phyloP scores from a whole-genome alignment of 441 rosid genomes.

The Capsella rubella region DNA sequence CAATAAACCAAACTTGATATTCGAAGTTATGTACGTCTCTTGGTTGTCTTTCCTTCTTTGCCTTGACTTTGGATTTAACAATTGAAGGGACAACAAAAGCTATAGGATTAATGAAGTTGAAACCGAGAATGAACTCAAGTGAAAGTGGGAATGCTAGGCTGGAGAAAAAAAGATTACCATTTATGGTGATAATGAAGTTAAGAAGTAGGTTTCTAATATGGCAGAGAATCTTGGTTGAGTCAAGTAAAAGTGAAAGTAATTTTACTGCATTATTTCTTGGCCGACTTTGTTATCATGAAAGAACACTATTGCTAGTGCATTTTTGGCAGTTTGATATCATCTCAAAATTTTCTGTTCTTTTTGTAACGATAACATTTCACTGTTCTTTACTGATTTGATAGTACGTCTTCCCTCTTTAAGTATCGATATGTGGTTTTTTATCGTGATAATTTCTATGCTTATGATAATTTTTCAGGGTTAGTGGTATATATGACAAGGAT shows the following conservation, averaged over 20 bases:
- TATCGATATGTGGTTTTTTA: not conserved
- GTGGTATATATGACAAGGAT: not conserved
- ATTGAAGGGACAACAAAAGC: not conserved
- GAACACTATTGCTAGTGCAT: not conserved
- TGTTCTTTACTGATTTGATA: not conserved
- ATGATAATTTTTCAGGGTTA: not conserved
- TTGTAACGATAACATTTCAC: not conserved
- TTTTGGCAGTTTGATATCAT: not conserved
- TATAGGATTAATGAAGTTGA: too few relatives aligned
- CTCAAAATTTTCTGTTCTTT: not conserved
- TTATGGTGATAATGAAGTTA: not conserved
- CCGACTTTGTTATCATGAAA: not conserved
- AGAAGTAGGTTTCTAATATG: not conserved
- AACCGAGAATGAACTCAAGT: not conserved
- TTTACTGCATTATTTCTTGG: not conserved
- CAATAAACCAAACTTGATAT: too few relatives aligned
- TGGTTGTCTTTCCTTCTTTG: not conserved
- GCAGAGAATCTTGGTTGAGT: not conserved
- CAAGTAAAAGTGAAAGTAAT: not conserved
- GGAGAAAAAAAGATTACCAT: not conserved
- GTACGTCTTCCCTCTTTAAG: not conserved
- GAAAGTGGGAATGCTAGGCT: not conserved
- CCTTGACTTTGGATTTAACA: not conserved
- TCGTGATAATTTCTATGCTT: not conserved
- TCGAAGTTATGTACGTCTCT: not conserved